A percentile compares a stretch with the other conserved stretches of the same genome.
Conservation (phyloP, 306 rosid species). For the Cucurbita pepo region DNA sequence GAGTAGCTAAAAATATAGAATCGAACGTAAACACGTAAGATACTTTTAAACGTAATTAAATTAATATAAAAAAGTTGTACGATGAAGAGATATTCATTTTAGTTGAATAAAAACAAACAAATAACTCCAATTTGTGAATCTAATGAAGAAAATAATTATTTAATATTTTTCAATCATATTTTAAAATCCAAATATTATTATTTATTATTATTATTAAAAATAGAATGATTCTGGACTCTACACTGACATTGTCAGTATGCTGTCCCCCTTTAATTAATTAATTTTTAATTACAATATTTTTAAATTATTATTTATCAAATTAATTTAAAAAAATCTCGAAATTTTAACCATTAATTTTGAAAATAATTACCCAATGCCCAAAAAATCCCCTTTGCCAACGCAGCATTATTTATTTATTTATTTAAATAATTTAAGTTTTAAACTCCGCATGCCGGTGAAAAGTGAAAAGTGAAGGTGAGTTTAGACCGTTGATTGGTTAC, state of each 20-base stretch:
- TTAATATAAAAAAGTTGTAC: background rate
- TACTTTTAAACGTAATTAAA: too few relatives aligned
- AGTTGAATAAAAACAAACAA: background rate
- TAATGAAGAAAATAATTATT: background rate
- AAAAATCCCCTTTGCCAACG: constrained; percentile 1
- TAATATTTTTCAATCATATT: background rate
- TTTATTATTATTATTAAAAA: background rate
- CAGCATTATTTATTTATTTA: background rate
- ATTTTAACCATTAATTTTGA: background rate
- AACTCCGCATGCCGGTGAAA: background rate
- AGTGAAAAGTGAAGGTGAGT: background rate
- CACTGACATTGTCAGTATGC: background rate
- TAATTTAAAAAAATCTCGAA: background rate
- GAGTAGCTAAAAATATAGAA: too few relatives aligned
- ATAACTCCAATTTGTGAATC: background rate
- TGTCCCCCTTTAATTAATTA: background rate
- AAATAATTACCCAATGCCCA: background rate
- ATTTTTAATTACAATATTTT: background rate
- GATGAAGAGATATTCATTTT: background rate
- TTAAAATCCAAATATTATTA: background rate
- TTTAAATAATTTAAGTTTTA: background rate
- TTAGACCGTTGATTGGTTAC: background rate
- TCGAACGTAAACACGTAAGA: too few relatives aligned
- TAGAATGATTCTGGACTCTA: background rate
- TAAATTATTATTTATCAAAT: background rate